Conservation (phyloP, 306 rosid species). For the Medicago arabica region DNA sequence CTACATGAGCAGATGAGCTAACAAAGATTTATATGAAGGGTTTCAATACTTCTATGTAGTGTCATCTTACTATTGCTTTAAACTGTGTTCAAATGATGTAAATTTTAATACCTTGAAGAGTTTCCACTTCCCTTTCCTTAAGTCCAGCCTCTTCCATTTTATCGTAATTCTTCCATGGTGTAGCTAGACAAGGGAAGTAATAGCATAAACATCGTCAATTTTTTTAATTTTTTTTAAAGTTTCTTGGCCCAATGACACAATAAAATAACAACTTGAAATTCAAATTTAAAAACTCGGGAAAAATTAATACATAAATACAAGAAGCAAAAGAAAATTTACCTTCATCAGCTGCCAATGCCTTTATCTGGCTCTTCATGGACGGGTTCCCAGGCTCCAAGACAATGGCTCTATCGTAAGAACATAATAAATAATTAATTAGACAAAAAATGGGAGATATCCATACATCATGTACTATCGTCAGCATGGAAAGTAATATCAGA, state of each 20-base stretch:
- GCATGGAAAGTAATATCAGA: slow-evolving; percentile 26
- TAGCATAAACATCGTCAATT: slow-evolving; percentile 28
- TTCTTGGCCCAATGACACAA: slow-evolving; percentile 27
- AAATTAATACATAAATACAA: slow-evolving; percentile 19
- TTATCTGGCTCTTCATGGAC: slow-evolving; percentile 70
- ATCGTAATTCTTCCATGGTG: slow-evolving; percentile 71
- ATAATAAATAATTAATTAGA: slow-evolving; percentile 35
- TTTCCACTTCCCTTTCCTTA: slow-evolving; percentile 78
- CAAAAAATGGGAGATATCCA: slow-evolving; percentile 9
- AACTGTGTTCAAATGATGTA: neutral
- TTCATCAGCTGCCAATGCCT: slow-evolving; percentile 75
- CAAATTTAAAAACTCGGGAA: neutral
- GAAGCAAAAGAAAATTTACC: slow-evolving; percentile 52
- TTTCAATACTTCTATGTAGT: slow-evolving; percentile 24
- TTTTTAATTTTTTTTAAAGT: neutral
- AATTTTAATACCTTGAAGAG: slow-evolving; percentile 70
- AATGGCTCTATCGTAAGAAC: slow-evolving; percentile 73
- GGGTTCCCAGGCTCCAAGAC: slow-evolving; percentile 88
- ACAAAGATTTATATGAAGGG: slow-evolving; percentile 30
- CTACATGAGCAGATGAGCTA: slow-evolving; percentile 20
- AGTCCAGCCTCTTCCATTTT: slow-evolving; percentile 78
- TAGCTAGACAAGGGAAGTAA: slow-evolving; percentile 63
- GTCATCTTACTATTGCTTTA: slow-evolving; percentile 33
- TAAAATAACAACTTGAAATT: slow-evolving; percentile 27
- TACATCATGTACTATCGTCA: slow-evolving; percentile 19